Percentiles rank a stretch among this genome's conserved stretches.
phyloP scores from a whole-genome alignment of 2,329 filamentous ascomycete genomes.

The Aspergillus puulaauensis region DNA sequence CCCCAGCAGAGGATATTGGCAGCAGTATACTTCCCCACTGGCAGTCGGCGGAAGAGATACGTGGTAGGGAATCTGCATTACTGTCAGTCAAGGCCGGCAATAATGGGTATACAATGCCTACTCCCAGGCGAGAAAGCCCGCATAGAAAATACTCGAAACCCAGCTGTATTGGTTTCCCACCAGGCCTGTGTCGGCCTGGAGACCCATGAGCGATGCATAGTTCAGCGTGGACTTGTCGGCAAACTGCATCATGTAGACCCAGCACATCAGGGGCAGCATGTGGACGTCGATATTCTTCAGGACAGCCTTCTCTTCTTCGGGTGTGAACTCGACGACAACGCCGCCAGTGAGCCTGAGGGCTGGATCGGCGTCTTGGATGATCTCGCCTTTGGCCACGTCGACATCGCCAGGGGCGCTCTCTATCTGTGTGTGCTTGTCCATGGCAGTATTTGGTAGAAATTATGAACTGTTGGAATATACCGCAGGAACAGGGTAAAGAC shows the following conservation, averaged over 20 bases:
- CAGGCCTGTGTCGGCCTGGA: conserved; percentile 32
- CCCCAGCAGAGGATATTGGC: conserved; percentile 29
- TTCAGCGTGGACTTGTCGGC: conserved; percentile 7
- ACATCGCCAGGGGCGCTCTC: too few relatives aligned
- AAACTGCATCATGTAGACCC: conserved; percentile 6
- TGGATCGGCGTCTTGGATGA: background rate
- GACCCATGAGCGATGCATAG: conserved; percentile 20
- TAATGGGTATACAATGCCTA: conserved; percentile 17
- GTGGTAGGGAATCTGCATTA: conserved; percentile 43
- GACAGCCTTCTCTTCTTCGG: background rate
- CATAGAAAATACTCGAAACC: conserved; percentile 43
- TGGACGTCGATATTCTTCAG: background rate
- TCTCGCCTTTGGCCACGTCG: too few relatives aligned
- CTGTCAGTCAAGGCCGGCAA: background rate
- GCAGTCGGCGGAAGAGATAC: conserved; percentile 48
- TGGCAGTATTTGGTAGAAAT: too few relatives aligned
- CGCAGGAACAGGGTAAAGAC: too few relatives aligned
- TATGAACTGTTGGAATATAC: too few relatives aligned
- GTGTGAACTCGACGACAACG: background rate
- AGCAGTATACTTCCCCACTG: conserved; percentile 49
- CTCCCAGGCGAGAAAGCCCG: conserved; percentile 46
- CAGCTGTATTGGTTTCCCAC: conserved; percentile 47
- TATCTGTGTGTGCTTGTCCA: too few relatives aligned
- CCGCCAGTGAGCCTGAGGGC: background rate
- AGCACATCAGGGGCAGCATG: conserved; percentile 7